Evolutionary conservation across 1,139 yeast species (phyloP), one percentile per base, ranked within the genome.

Genomic region (Ashbya aceris): DNA sequence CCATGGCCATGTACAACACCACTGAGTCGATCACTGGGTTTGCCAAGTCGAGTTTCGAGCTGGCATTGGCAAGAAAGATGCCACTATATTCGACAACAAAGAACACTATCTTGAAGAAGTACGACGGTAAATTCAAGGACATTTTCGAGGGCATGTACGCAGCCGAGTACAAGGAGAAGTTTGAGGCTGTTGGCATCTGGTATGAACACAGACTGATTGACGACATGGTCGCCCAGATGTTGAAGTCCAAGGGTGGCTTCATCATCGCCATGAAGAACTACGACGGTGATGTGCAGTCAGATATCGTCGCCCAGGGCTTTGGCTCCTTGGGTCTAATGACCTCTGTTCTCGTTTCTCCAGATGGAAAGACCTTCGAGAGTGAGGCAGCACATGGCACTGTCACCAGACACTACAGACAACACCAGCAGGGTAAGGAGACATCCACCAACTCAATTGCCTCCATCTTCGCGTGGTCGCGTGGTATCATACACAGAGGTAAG

Each of bases 361-460:
- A 83, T 64, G 93, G 93, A 31, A 80, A 81, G 65, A 76, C 89
- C 11, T 83, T 79, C 58, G 91, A 83, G 65, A 70, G 83, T 45
- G 93, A 83, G 66, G 93, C 93, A 48, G 93, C 93, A 33, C 93
- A 83, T 57, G 93, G 93, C 51, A 83, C 93, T 6, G 93, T 83
- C 52, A 83, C 93, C 27, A 78, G 93, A 74, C 93, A 83, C 62
- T 83, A 70, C 67, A 81, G 91, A 75, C 83, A 77, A 65, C 81
- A 80, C 59, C 91, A 83, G 66, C 80, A 78, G 62, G 93, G 93
- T 46, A 79, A 82, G 62, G 89, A 81, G 61, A 83, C 93, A 10
- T 80, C 87, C 6, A 83, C 93, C 43, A 83, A 83, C 66, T 82
- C 93, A 7, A 83, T 83, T 62, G 93, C 93, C 2, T 81, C 87